phyloP scores from a whole-genome alignment of 169 alveolate species.

The Eimeria necatrix region DNA sequence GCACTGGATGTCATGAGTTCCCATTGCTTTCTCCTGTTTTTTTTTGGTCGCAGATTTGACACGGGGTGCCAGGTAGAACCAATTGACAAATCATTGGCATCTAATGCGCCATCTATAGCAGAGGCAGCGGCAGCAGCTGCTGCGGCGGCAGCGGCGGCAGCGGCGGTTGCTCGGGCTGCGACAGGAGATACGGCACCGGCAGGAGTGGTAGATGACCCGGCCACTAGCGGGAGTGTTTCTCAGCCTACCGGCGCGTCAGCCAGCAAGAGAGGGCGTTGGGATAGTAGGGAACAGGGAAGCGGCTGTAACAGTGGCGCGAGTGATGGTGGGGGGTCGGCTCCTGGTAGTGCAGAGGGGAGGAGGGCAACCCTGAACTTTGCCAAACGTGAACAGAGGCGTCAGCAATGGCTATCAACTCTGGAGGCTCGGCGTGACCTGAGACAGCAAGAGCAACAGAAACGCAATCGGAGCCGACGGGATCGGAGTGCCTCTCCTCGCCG shows the following conservation, averaged over 20 bases:
- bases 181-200: constrained; percentile 21
- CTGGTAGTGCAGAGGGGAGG: constrained; percentile 28
- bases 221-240: not conserved
- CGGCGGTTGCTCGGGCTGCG: constrained; percentile 28
- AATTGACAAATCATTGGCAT: not conserved
- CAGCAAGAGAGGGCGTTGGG: constrained; percentile 79
- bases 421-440: constrained; percentile 79
- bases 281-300: constrained; percentile 58
- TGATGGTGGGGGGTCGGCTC: constrained; percentile 33
- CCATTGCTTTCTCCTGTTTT: not conserved
- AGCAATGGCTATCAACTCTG: constrained; percentile 71
- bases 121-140: constrained; percentile 76
- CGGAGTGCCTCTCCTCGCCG: constrained; percentile 74
- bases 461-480: constrained; percentile 54
- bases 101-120: constrained; percentile 55
- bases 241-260: constrained; percentile 28
- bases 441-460: constrained; percentile 64
- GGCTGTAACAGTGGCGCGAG: constrained; percentile 1
- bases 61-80: constrained; percentile 63
- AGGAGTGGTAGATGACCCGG: not conserved
- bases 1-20: not conserved
- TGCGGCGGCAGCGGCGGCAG: constrained; percentile 65
- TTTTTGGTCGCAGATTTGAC: constrained; percentile 51
- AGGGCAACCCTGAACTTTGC: constrained; percentile 61
- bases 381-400: constrained; percentile 77